phyloP scores from a whole-genome alignment of 257 asterid species.

The Nicotiana knightiana region DNA sequence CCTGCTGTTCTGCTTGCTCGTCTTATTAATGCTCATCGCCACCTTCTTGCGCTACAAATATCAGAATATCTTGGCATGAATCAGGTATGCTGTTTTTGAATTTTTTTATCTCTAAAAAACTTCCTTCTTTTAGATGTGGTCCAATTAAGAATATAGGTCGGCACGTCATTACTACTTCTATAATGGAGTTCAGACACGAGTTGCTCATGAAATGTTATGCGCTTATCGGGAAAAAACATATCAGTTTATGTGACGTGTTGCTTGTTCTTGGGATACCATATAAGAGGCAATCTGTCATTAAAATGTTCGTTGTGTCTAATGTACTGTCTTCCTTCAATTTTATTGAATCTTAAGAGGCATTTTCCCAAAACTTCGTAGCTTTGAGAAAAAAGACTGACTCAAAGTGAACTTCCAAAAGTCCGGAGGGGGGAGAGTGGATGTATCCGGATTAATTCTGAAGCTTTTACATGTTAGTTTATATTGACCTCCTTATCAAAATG shows the following conservation, averaged over 20 bases:
- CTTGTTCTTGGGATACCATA: neutral
- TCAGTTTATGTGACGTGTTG: neutral
- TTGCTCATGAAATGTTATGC: neutral
- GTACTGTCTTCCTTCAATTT: neutral
- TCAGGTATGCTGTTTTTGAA: conserved; percentile 46
- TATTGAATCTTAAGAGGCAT: neutral
- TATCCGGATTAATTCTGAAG: neutral
- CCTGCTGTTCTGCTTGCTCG: conserved; percentile 87
- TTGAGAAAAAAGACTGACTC: neutral
- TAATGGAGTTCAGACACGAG: neutral
- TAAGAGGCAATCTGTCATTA: neutral
- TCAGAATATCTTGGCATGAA: conserved; percentile 80
- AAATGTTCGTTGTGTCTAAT: neutral
- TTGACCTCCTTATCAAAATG: conserved; percentile 6
- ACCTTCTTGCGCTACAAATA: conserved; percentile 77
- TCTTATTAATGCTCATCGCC: conserved; percentile 74
- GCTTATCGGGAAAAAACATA: neutral
- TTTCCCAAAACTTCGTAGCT: neutral
- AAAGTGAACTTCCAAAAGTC: neutral
- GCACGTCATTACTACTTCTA: neutral
- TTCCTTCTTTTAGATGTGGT: neutral
- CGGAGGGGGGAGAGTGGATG: neutral
- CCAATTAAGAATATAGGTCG: neutral
- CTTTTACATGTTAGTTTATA: neutral
- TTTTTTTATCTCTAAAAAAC: neutral